Conservation (phyloP, 345 rosid species). For the Microcos paniculata region DNA sequence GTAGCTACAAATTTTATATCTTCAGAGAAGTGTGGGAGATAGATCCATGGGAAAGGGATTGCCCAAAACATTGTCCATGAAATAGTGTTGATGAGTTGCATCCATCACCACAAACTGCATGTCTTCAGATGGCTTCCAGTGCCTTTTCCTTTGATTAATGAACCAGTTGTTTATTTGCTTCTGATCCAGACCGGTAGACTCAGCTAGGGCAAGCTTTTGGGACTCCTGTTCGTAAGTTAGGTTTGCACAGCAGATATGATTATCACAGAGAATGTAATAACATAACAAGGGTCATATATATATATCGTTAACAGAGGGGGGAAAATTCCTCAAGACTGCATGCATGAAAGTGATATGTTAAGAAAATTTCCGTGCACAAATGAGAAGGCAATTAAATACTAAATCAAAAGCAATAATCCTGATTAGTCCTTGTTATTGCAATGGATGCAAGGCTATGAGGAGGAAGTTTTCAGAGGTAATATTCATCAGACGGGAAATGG, state of each 20-base stretch:
- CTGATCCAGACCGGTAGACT: conserved; percentile 88
- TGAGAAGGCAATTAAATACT: background rate
- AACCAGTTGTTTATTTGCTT: conserved; percentile 99
- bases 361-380: background rate
- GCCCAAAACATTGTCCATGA: conserved; percentile 69
- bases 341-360: background rate
- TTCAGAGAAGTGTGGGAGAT: conserved; percentile 53
- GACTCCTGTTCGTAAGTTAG: conserved; percentile 55
- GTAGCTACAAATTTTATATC: background rate
- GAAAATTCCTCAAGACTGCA: background rate
- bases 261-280: background rate
- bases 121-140: conserved; percentile 97
- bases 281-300: background rate
- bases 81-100: conserved; percentile 72
- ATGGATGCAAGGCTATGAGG: background rate
- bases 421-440: no score
- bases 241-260: background rate
- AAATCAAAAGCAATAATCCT: no score
- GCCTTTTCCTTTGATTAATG: conserved; percentile 98
- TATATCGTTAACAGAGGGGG: no score
- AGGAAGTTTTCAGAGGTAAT: background rate
- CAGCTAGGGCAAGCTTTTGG: conserved; percentile 84
- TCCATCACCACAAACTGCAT: conserved; percentile 96
- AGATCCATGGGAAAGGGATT: conserved; percentile 83
- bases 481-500: background rate